These are phyloP conservation scores for Ormosia semicastrata DNA, from an alignment of 306 rosid genomes.

Conservation along the genomic window DNA sequence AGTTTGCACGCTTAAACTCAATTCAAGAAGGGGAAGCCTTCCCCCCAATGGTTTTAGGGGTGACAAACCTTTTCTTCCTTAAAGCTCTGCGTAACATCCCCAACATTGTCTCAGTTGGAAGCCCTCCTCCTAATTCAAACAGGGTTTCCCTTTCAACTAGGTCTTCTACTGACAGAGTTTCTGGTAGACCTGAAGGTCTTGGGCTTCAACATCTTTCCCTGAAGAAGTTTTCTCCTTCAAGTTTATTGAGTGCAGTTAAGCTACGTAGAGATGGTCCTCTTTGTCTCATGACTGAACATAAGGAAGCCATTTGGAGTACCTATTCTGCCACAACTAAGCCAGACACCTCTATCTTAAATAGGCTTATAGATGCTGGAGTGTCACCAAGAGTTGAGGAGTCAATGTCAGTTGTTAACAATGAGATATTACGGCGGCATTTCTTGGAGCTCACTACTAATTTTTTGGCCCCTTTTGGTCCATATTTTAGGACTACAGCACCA, in stretches of 20 bases:
- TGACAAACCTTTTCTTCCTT: slow-evolving; percentile 92
- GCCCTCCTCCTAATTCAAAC: slow-evolving; percentile 68
- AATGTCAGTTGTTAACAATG: slow-evolving; percentile 90
- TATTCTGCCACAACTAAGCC: slow-evolving; percentile 84
- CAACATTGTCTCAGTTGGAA: slow-evolving; percentile 85
- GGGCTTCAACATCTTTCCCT: slow-evolving; percentile 78
- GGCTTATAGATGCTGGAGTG: slow-evolving; percentile 88
- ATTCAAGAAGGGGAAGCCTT: slow-evolving; percentile 69
- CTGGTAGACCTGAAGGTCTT: slow-evolving; percentile 58
- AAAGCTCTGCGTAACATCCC: slow-evolving; percentile 77
- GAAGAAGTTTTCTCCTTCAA: slow-evolving; percentile 77
- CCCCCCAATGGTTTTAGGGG: slow-evolving; percentile 86
- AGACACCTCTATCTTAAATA: slow-evolving; percentile 82
- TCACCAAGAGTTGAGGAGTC: slow-evolving; percentile 90
- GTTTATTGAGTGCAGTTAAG: slow-evolving; percentile 77
- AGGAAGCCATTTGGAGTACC: slow-evolving; percentile 92
- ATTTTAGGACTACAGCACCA: slow-evolving; percentile 71
- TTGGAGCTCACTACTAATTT: slow-evolving; percentile 87
- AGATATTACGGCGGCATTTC: slow-evolving; percentile 83
- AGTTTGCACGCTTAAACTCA: slow-evolving; percentile 68
- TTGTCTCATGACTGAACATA: slow-evolving; percentile 96
- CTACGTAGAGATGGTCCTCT: slow-evolving; percentile 92
- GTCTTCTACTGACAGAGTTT: slow-evolving; percentile 57
- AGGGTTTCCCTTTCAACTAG: slow-evolving; percentile 46
- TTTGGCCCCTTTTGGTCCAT: slow-evolving; percentile 95